Base-by-base conservation (phyloP, 495 filamentous ascomycete species). In the Penicillium canescens region DNA sequence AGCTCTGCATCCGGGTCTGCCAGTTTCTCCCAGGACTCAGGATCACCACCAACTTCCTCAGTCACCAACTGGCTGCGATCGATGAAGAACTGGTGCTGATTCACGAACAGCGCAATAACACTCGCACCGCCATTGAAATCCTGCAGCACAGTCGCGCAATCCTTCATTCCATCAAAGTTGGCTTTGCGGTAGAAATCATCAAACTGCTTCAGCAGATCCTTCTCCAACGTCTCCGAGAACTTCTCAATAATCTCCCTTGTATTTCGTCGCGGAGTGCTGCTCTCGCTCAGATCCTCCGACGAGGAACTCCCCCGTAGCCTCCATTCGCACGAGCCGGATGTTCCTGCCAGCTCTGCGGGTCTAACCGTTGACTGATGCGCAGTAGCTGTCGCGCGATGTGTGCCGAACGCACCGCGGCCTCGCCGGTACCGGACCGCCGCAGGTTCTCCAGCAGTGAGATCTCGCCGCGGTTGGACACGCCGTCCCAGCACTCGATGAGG, bases 41-140 rank as follows among this genome's bases (percentile, higher is more conserved):
- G 81, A 63, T 96, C 91, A 4, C 84, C 85, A 31, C 77, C 87
- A 14, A 98, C 85, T 66, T 99, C 93, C 56, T 97, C 95, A 0
- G 90, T 91, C 14, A 96, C 86, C 54, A 96, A 75, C 61, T 95
- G 89, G 63, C 87, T 90, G 13, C 90, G 78, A 59, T 97, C 92
- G 60, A 99, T 97, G 74, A 99, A 99, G 73, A 98, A 98, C 63
- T 96, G 88, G 73, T 98, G 95, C 71, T 99, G 95, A 70, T 99
- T 99, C 59, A 99, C 93, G 65, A 96, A 99, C 42, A 92, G 78
- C 26, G 88, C 92, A 62, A 97, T 92, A 42, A 96, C 94, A 71
- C 91, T 96, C 42, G 89, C 83, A 33, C 95, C 95, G 28, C 91
- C 90, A 72, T 91, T 96, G 79, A 99, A 99, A 75, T 97, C 94